These are phyloP conservation scores for Azolla pinnata DNA, from an alignment of 75 land plant species.

Conservation along the genomic window DNA sequence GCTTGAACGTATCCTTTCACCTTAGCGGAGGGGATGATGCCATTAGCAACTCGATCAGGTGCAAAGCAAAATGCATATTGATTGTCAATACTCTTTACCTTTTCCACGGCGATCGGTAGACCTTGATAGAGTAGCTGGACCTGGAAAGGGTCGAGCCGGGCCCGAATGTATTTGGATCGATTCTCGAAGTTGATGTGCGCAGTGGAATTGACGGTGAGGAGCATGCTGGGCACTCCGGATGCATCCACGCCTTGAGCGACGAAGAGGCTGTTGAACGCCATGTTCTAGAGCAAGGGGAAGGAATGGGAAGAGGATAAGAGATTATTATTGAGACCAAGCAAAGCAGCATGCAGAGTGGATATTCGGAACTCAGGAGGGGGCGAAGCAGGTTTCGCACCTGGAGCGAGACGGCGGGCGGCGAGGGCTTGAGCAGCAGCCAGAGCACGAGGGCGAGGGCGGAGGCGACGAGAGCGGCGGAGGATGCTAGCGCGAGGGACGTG, in stretches of 20 bases:
- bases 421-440: too few species aligned
- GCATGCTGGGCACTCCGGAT: slow-evolving; percentile 56
- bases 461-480: too few species aligned
- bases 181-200: background rate
- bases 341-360: too few species aligned
- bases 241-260: slow-evolving; percentile 44
- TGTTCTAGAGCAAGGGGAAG: too few species aligned
- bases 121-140: background rate
- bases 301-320: too few species aligned
- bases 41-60: background rate
- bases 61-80: background rate
- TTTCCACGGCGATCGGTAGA: background rate
- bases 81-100: background rate
- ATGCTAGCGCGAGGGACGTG: too few species aligned
- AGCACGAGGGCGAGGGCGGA: too few species aligned
- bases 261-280: slow-evolving; percentile 26
- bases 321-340: too few species aligned
- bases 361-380: too few species aligned
- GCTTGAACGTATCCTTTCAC: slow-evolving; percentile 2
- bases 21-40: background rate
- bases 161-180: background rate
- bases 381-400: too few species aligned
- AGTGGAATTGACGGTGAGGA: slow-evolving; percentile 22
- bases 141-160: slow-evolving; percentile 1
- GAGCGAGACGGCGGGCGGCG: too few species aligned